These are phyloP conservation scores for Astraeus odoratus DNA, from an alignment of 768 basidiomycete species.

Conservation along the genomic window DNA sequence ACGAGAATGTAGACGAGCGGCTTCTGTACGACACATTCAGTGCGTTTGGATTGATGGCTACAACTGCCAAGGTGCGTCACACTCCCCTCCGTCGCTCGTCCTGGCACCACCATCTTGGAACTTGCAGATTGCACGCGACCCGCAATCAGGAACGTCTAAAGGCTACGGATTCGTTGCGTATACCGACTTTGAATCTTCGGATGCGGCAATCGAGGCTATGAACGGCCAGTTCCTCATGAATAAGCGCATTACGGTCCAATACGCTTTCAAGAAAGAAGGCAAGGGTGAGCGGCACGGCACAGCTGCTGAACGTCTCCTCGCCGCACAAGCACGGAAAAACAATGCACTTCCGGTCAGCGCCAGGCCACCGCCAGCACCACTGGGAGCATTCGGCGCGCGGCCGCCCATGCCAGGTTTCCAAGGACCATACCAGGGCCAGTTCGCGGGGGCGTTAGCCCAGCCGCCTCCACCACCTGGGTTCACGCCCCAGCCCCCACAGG, in stretches of 20 bases:
- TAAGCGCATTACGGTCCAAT: conserved; percentile 95
- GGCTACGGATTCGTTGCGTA: conserved; percentile 97
- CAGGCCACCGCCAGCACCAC: conserved; percentile 69
- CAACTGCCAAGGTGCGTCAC: conserved; percentile 67
- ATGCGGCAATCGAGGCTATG: conserved; percentile 95
- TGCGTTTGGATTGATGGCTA: conserved; percentile 89
- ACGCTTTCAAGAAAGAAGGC: conserved; percentile 99
- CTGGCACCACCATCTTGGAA: conserved; percentile 5
- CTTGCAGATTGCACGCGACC: conserved; percentile 86
- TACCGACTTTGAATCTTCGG: conserved; percentile 95
- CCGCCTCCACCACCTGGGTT: conserved; percentile 81
- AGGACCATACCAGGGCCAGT: conserved; percentile 85
- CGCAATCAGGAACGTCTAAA: conserved; percentile 78
- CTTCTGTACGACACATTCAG: conserved; percentile 92
- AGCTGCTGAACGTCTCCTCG: conserved; percentile 91
- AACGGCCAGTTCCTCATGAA: conserved; percentile 97
- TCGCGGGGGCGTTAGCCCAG: conserved; percentile 79
- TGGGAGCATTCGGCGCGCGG: conserved; percentile 55
- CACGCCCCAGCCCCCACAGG: conserved; percentile 54
- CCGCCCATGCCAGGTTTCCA: conserved; percentile 67
- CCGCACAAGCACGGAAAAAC: conserved; percentile 93
- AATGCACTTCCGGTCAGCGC: conserved; percentile 78
- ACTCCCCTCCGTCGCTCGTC: neutral
- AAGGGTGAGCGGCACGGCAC: conserved; percentile 98
- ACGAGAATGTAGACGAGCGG: conserved; percentile 92